Conservation (phyloP, 345 rosid species). For the Adansonia digitata region DNA sequence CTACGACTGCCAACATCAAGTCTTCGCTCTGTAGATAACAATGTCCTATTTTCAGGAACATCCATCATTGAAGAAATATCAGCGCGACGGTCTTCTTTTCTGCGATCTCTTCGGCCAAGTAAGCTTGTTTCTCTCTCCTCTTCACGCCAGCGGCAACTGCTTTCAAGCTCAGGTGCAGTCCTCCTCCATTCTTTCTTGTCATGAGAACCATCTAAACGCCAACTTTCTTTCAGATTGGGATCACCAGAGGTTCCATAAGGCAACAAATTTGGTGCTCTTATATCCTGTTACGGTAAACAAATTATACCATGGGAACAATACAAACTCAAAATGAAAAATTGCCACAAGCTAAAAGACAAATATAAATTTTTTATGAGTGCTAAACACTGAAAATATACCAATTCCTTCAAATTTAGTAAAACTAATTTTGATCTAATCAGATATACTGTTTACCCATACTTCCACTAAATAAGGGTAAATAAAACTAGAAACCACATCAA, state of each 20-base stretch:
- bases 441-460: background rate
- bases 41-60: slow-evolving; percentile 40
- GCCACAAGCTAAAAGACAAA: background rate
- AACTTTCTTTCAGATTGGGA: slow-evolving; percentile 48
- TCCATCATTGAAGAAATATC: slow-evolving; percentile 33
- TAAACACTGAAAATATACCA: background rate
- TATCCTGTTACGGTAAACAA: slow-evolving; percentile 37
- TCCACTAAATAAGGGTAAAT: background rate
- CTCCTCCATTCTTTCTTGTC: slow-evolving; percentile 71
- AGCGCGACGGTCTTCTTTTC: slow-evolving; percentile 51
- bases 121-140: slow-evolving; percentile 82
- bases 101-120: slow-evolving; percentile 59
- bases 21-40: slow-evolving; percentile 66
- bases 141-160: slow-evolving; percentile 67
- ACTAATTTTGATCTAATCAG: background rate
- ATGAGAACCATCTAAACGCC: slow-evolving; percentile 64
- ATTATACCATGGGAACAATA: background rate
- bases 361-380: background rate
- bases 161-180: slow-evolving; percentile 39
- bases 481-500: slow-evolving; percentile 2
- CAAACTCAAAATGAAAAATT: background rate
- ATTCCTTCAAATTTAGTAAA: background rate
- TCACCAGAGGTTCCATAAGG: slow-evolving; percentile 43
- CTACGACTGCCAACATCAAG: slow-evolving; percentile 51
- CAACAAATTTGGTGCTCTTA: slow-evolving; percentile 36